Conservation (phyloP, 2,329 filamentous ascomycete genomes). For the Bertia moriformis region DNA sequence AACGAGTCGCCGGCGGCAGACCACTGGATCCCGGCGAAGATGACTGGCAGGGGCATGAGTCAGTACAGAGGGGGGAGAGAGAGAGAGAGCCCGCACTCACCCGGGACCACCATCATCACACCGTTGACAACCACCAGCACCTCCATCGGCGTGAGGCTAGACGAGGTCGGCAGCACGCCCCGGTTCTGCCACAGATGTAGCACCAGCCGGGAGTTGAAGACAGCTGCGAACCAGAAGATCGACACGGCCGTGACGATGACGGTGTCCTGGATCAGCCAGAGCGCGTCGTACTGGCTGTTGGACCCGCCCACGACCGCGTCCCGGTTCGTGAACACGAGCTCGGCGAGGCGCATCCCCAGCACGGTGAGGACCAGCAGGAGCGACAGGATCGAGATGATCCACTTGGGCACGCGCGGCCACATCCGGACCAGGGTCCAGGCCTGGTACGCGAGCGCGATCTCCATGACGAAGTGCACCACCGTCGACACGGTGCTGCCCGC, state of each 20-base stretch:
- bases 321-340: constrained; percentile 7
- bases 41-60: constrained; percentile 18
- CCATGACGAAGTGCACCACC: constrained; percentile 27
- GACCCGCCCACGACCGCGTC: no score
- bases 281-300: no score
- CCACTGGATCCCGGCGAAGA: constrained; percentile 31
- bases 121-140: constrained; percentile 39
- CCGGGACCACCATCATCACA: constrained; percentile 38
- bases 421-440: constrained; percentile 34
- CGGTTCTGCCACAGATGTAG: constrained; percentile 30
- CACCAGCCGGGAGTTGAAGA: constrained; percentile 36
- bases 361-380: constrained; percentile 2
- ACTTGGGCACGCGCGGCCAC: constrained; percentile 23
- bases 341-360: constrained; percentile 6
- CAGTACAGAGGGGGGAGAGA: neutral
- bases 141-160: constrained; percentile 32
- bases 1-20: constrained; percentile 25
- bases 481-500: constrained; percentile 24
- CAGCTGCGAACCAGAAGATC: constrained; percentile 36
- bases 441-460: constrained; percentile 32
- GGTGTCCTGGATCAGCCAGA: constrained; percentile 23
- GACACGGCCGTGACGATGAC: constrained; percentile 23
- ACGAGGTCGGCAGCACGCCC: constrained; percentile 25
- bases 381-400: constrained; percentile 2
- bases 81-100: no score